phyloP scores from a whole-genome alignment of 768 basidiomycete species.

The Boletus speciosus region DNA sequence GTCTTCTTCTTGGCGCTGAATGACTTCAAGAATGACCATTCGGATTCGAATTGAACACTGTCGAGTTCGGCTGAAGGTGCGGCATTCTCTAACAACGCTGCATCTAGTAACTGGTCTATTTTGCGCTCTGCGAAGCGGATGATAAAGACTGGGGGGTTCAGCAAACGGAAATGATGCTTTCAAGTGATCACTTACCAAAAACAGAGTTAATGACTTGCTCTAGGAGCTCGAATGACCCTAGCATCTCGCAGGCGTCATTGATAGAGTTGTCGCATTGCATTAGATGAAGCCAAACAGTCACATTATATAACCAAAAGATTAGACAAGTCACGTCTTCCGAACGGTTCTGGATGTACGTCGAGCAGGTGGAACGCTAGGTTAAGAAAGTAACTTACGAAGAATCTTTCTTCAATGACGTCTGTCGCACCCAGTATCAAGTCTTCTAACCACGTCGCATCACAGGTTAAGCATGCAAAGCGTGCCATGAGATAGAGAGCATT shows the following conservation, averaged over 20 bases:
- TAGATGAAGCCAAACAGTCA: constrained; percentile 86
- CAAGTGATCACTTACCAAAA: constrained; percentile 57
- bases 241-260: constrained; percentile 73
- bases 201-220: constrained; percentile 94
- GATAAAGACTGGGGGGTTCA: constrained; percentile 69
- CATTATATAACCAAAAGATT: constrained; percentile 94
- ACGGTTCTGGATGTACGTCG: constrained; percentile 50
- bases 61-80: constrained; percentile 77
- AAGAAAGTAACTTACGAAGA: constrained; percentile 66
- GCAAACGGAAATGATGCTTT: neutral
- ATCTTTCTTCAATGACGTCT: constrained; percentile 86
- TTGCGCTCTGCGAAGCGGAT: constrained; percentile 88
- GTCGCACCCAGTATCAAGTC: constrained; percentile 89
- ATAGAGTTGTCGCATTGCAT: constrained; percentile 82
- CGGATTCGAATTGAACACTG: constrained; percentile 88
- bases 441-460: constrained; percentile 89
- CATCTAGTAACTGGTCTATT: constrained; percentile 84
- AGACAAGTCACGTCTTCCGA: constrained; percentile 83
- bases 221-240: constrained; percentile 81
- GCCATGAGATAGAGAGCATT: constrained; percentile 88
- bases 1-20: constrained; percentile 62
- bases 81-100: constrained; percentile 77
- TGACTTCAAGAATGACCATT: constrained; percentile 88
- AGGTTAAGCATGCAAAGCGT: constrained; percentile 89
- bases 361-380: constrained; percentile 5